A percentile compares a stretch with the other conserved stretches of the same genome.
These are phyloP conservation scores for Athelia sp. DNA, from an alignment of 1,284 basidiomycete genomes.

Conservation along the genomic window DNA sequence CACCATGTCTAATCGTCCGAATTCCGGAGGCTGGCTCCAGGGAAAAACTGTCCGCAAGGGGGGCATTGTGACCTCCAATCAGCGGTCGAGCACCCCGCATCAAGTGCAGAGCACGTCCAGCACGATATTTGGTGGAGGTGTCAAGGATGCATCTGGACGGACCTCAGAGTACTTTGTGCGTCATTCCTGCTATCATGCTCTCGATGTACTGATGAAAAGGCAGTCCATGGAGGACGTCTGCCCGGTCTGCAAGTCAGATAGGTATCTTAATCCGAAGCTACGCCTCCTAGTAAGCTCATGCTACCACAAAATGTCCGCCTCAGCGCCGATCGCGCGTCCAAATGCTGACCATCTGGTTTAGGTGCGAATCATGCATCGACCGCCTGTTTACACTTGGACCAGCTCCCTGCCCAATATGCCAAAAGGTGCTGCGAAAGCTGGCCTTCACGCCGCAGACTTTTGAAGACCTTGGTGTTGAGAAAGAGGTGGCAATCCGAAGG, in stretches of 20 bases:
- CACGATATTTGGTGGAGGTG: conserved; percentile 71
- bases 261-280: conserved; percentile 93
- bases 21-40: conserved; percentile 47
- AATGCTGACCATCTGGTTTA: conserved; percentile 26
- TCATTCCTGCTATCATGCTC: conserved; percentile 22
- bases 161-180: conserved; percentile 70
- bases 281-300: conserved; percentile 93
- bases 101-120: conserved; percentile 67
- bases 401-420: conserved; percentile 94
- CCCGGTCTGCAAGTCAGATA: conserved; percentile 95
- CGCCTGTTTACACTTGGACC: conserved; percentile 94
- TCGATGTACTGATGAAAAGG: conserved; percentile 5
- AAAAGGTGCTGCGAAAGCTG: conserved; percentile 84
- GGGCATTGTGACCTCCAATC: conserved; percentile 36
- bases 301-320: conserved; percentile 93
- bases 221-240: conserved; percentile 94
- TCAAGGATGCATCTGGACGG: conserved; percentile 77
- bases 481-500: conserved; percentile 88
- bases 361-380: conserved; percentile 98
- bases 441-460: conserved; percentile 97
- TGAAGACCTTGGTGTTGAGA: conserved; percentile 94
- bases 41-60: conserved; percentile 72
- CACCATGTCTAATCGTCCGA: neutral
- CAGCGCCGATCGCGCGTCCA: too few relatives aligned
- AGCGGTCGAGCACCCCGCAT: conserved; percentile 60